Conservation (phyloP, 768 basidiomycete genomes). For the Nidularia pulvinata region DNA sequence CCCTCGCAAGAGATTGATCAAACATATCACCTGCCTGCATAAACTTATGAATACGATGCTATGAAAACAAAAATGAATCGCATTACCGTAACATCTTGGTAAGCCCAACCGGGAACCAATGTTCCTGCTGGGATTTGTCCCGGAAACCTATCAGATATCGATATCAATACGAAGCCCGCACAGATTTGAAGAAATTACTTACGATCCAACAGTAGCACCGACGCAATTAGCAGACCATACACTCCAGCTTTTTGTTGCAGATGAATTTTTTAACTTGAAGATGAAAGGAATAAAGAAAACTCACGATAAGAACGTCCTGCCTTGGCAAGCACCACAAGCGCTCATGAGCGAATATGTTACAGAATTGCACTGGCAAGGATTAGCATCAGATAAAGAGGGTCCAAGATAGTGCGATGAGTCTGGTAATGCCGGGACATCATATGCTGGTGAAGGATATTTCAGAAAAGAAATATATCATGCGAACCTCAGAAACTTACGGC, state of each 20-base stretch:
- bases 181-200: conserved; percentile 6
- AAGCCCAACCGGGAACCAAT: conserved; percentile 64
- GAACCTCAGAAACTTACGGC: conserved; percentile 25
- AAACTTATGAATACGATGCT: not conserved
- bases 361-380: conserved; percentile 53
- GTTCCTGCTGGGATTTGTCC: conserved; percentile 44
- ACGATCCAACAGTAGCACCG: conserved; percentile 23
- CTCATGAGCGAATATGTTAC: conserved; percentile 55
- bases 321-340: conserved; percentile 61
- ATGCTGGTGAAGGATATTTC: conserved; percentile 15
- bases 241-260: conserved; percentile 38
- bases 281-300: conserved; percentile 1
- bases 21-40: not conserved
- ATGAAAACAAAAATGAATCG: not conserved
- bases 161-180: not conserved
- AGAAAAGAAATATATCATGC: not conserved
- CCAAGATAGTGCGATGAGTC: conserved; percentile 32
- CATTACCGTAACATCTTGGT: conserved; percentile 45
- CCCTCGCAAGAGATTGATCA: not conserved
- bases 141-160: conserved; percentile 35
- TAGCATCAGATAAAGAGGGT: conserved; percentile 31
- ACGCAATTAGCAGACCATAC: conserved; percentile 49
- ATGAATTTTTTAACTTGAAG: no score
- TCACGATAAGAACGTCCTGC: conserved; percentile 26
- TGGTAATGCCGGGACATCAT: conserved; percentile 26